A percentile compares a stretch with the other conserved stretches of the same genome.
phyloP scores from a whole-genome alignment of 1,284 basidiomycete genomes.

The Cutaneotrichosporon sp. region DNA sequence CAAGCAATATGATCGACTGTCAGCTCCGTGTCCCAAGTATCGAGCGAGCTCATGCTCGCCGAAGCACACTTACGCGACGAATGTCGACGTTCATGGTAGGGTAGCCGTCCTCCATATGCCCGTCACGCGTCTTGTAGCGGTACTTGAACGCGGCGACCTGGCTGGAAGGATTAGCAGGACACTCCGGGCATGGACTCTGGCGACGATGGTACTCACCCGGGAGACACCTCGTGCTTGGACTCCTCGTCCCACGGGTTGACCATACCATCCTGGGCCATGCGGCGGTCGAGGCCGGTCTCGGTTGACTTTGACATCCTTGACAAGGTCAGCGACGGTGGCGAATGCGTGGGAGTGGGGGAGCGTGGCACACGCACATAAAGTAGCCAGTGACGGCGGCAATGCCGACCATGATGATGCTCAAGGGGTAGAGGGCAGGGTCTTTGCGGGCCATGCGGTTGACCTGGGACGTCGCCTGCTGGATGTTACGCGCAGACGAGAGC shows the following conservation, averaged over 20 bases:
- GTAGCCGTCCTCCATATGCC: conserved; percentile 43
- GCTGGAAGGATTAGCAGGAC: conserved; percentile 13
- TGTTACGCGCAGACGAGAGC: conserved; percentile 32
- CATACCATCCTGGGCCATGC: conserved; percentile 30
- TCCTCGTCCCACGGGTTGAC: conserved; percentile 45
- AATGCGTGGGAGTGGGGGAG: background rate
- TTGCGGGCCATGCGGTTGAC: conserved; percentile 48
- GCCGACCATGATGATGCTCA: conserved; percentile 41
- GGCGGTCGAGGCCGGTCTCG: conserved; percentile 29
- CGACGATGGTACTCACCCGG: conserved; percentile 27
- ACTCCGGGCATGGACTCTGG: no score
- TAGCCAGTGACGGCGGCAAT: conserved; percentile 44
- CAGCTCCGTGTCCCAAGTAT: background rate
- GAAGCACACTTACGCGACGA: conserved; percentile 29
- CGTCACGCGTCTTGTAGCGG: conserved; percentile 45
- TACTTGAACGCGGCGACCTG: conserved; percentile 48
- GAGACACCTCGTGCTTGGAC: conserved; percentile 37
- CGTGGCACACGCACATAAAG: conserved; percentile 24
- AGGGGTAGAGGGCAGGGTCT: conserved; percentile 48
- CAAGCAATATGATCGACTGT: no score
- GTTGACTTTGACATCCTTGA: conserved; percentile 39
- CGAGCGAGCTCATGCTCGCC: background rate
- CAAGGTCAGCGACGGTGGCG: background rate
- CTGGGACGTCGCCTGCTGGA: conserved; percentile 38
- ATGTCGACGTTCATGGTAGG: conserved; percentile 38